Conservation (phyloP, 495 filamentous ascomycete species). For the Daldinia caldariorum region DNA sequence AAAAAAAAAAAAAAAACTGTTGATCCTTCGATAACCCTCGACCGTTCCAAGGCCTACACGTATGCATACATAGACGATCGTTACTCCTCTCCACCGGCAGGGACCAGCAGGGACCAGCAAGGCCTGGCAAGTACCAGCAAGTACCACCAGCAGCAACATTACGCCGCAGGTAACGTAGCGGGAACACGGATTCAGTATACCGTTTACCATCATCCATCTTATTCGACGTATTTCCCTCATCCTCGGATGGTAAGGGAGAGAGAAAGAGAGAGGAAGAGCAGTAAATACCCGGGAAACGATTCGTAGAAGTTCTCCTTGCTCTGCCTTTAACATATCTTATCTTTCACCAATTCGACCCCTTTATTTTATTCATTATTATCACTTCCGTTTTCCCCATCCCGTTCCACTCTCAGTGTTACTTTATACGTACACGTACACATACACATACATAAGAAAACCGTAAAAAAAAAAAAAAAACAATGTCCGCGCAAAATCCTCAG, state of each 20-base stretch:
- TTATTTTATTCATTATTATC: not conserved
- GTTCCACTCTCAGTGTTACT: not conserved
- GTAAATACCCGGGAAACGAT: conserved; percentile 5
- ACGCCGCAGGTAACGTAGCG: conserved; percentile 8
- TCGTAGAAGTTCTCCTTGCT: conserved; percentile 5
- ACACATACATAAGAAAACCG: conserved; percentile 10
- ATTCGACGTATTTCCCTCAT: not conserved
- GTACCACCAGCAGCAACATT: conserved; percentile 1
- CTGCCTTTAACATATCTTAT: not conserved
- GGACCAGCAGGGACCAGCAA: not conserved
- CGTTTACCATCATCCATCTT: not conserved
- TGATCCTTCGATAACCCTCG: conserved; percentile 32
- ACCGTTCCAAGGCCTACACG: conserved; percentile 39
- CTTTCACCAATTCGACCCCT: too few relatives aligned
- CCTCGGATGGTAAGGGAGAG: not conserved
- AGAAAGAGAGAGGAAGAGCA: not conserved
- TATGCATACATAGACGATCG: conserved; percentile 39
- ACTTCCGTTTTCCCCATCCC: not conserved
- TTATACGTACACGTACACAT: conserved; percentile 5
- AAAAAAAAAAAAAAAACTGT: too few relatives aligned
- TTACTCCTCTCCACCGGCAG: conserved; percentile 3
- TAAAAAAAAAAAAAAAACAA: not conserved
- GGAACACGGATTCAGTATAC: conserved; percentile 4
- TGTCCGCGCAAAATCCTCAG: conserved; percentile 38
- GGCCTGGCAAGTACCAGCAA: not conserved